phyloP scores from a whole-genome alignment of 2,329 filamentous ascomycete species.

The Neopestalotiopsis sp. region DNA sequence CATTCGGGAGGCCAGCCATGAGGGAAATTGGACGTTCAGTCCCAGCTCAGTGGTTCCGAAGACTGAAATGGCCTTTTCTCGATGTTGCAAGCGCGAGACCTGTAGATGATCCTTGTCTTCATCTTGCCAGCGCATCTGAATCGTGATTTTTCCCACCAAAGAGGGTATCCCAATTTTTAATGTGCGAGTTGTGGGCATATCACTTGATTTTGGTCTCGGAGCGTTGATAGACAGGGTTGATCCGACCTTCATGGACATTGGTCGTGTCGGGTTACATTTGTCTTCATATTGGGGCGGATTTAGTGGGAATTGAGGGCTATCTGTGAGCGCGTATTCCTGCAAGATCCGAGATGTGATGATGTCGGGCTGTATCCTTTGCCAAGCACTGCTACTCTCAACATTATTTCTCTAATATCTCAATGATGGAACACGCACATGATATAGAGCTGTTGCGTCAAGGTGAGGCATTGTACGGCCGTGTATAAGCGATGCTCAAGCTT shows the following conservation, averaged over 20 bases:
- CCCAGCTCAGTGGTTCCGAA: neutral
- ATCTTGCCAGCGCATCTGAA: neutral
- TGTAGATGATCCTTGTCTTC: neutral
- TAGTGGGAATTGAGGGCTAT: neutral
- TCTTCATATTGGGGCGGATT: neutral
- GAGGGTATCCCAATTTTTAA: neutral
- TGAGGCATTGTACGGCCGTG: neutral
- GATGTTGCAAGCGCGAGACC: neutral
- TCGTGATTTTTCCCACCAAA: neutral
- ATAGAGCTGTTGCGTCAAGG: neutral
- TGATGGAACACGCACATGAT: neutral
- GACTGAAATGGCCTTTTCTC: neutral
- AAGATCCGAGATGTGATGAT: neutral
- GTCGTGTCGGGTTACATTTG: neutral
- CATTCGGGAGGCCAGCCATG: neutral
- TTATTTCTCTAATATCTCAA: neutral
- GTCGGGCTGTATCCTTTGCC: neutral
- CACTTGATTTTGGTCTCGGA: neutral
- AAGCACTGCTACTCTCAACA: neutral
- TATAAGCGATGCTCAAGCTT: neutral
- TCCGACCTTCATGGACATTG: neutral
- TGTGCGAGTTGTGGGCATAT: neutral
- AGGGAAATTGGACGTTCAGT: neutral
- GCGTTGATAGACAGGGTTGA: neutral
- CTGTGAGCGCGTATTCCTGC: neutral